A percentile compares a stretch with the other conserved stretches of the same genome.
These are phyloP conservation scores for Rosa persica DNA, from an alignment of 306 rosid genomes.

Conservation along the genomic window DNA sequence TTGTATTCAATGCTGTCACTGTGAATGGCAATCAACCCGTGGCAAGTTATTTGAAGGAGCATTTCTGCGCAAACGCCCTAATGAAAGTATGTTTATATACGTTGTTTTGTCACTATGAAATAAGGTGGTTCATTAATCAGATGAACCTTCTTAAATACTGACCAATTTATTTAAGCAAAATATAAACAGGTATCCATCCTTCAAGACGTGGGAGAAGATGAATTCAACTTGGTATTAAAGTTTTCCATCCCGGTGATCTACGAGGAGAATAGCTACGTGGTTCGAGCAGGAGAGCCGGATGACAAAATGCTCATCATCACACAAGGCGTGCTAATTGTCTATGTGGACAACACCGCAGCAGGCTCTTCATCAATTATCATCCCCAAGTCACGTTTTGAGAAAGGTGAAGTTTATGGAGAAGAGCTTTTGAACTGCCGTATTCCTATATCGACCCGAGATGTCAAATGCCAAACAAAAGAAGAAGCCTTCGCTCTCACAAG, in stretches of 20 bases:
- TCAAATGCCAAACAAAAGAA: background rate
- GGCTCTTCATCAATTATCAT: background rate
- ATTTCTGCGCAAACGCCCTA: background rate
- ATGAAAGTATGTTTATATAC: background rate
- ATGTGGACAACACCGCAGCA: background rate
- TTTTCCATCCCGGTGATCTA: background rate
- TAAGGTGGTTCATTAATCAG: too few species aligned
- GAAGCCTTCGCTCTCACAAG: background rate
- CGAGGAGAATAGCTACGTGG: background rate
- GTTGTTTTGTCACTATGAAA: background rate
- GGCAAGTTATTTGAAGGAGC: background rate
- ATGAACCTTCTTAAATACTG: background rate
- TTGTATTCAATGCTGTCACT: background rate
- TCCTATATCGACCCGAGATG: background rate
- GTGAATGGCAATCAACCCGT: background rate
- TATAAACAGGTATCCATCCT: background rate
- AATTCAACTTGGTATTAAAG: background rate
- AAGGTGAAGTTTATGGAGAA: conserved; percentile 5
- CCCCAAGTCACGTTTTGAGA: background rate
- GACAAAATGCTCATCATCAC: background rate
- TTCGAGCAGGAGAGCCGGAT: background rate
- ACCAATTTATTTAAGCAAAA: background rate
- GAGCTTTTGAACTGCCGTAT: background rate
- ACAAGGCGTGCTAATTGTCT: background rate
- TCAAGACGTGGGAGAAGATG: background rate